phyloP scores from a whole-genome alignment of 768 basidiomycete species.

The Favolaschia claudopus region DNA sequence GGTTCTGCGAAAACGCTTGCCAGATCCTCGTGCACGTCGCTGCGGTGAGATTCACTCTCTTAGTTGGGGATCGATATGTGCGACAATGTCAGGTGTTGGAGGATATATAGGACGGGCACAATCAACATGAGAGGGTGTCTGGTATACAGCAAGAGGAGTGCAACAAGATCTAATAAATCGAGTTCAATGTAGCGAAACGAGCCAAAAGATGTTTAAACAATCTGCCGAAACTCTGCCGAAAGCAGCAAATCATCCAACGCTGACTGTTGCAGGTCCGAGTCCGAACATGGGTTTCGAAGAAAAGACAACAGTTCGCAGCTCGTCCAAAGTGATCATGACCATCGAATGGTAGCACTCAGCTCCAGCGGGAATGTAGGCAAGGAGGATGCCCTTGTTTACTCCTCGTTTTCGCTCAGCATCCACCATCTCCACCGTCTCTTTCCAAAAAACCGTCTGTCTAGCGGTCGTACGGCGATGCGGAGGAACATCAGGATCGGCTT shows the following conservation, averaged over 20 bases:
- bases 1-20: no score
- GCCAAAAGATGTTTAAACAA: no score
- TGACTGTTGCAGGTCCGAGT: not conserved
- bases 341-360: not conserved
- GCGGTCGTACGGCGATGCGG: not conserved
- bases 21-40: no score
- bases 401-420: not conserved
- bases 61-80: no score
- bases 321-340: not conserved
- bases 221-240: not conserved
- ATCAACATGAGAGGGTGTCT: no score
- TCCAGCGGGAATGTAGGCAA: not conserved
- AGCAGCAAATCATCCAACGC: not conserved
- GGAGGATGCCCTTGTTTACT: not conserved
- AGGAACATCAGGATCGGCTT: not conserved
- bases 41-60: no score
- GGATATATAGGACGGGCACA: no score
- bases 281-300: slow-evolving; percentile 2
- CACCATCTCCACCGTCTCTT: slow-evolving; percentile 10
- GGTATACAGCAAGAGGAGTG: no score
- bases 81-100: no score
- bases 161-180: no score
- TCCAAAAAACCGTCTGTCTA: not conserved
- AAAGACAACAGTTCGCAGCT: not conserved
- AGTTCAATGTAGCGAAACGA: no score